These are phyloP conservation scores for Ceriops zippeliana DNA, from an alignment of 345 rosid genomes.

Conservation along the genomic window DNA sequence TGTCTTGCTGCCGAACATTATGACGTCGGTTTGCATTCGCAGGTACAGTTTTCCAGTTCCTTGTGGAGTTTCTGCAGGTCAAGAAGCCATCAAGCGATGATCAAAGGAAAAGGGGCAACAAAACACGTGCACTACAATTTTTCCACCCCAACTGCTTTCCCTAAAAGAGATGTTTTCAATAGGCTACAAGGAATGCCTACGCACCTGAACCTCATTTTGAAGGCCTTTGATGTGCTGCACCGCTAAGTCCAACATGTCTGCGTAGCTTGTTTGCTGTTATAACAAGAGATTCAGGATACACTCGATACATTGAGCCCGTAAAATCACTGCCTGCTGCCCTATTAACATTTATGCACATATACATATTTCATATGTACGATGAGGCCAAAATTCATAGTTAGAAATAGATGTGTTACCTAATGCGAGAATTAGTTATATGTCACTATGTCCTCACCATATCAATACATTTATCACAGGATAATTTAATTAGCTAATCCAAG, in stretches of 20 bases:
- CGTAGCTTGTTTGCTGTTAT: conserved; percentile 88
- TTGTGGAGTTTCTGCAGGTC: conserved; percentile 57
- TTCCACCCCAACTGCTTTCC: background rate
- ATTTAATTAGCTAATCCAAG: no score
- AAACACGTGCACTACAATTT: background rate
- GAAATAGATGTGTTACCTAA: no score
- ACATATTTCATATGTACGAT: no score
- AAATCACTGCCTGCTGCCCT: background rate
- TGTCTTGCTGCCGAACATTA: conserved; percentile 11
- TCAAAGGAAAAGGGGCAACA: background rate
- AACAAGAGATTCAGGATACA: conserved; percentile 5
- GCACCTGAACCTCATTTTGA: conserved; percentile 88
- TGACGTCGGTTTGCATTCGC: conserved; percentile 60
- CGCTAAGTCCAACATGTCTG: conserved; percentile 97
- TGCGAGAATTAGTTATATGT: no score
- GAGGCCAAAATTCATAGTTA: no score
- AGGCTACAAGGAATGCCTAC: conserved; percentile 14
- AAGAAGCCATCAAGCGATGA: background rate
- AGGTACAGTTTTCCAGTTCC: conserved; percentile 63
- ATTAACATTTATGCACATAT: no score
- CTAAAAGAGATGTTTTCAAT: no score
- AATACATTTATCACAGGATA: no score
- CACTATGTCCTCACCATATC: no score
- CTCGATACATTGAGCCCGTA: no score
- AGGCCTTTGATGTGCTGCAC: conserved; percentile 93